Percentiles rank a stretch among this genome's conserved stretches.
These are phyloP conservation scores for Medicago truncatula DNA, from an alignment of 306 rosid genomes.

Conservation along the genomic window DNA sequence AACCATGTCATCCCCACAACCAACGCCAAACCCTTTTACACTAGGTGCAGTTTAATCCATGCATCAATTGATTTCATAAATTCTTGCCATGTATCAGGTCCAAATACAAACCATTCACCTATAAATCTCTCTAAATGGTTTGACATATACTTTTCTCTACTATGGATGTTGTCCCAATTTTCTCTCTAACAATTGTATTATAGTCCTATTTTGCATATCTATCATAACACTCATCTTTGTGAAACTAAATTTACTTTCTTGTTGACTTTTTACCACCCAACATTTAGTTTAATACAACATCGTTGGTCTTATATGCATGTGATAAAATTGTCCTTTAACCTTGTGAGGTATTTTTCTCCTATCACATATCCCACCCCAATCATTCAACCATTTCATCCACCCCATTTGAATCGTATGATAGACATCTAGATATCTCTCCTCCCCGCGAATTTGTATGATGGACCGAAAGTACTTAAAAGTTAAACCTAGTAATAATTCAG, in stretches of 20 bases:
- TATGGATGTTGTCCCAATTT: background rate
- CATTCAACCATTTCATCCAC: background rate
- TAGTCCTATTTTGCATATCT: background rate
- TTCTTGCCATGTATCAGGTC: background rate
- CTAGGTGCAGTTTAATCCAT: background rate
- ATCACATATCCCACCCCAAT: background rate
- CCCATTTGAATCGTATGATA: background rate
- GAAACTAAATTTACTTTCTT: background rate
- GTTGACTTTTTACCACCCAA: background rate
- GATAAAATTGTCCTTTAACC: background rate
- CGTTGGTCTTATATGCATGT: background rate
- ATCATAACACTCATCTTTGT: background rate
- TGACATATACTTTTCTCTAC: background rate
- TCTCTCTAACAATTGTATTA: background rate
- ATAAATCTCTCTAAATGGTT: background rate
- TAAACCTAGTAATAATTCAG: conserved; percentile 3
- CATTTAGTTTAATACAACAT: background rate
- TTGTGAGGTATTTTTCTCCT: background rate
- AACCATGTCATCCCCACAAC: background rate
- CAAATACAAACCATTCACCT: background rate
- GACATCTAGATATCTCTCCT: background rate
- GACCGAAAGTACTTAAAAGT: background rate
- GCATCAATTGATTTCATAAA: background rate
- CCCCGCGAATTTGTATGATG: background rate
- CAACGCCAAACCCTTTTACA: background rate